phyloP scores from a whole-genome alignment of 192 early-diverging fungal species.

The Coemansia nantahalensis region DNA sequence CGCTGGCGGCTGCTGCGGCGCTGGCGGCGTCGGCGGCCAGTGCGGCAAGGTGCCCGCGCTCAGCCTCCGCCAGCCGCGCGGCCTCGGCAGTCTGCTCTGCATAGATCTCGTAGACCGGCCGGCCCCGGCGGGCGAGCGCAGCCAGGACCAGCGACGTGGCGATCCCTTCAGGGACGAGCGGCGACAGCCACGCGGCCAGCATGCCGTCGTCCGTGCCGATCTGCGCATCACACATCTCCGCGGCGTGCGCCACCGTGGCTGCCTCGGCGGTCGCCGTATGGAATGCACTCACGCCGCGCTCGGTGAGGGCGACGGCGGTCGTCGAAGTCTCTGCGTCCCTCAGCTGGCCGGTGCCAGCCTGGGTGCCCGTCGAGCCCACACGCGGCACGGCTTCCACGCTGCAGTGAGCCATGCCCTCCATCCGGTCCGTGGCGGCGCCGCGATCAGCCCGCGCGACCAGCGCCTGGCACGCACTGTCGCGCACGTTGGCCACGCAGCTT shows the following conservation, averaged over 20 bases:
- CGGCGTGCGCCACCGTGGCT: constrained; percentile 1
- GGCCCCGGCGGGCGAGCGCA: constrained; percentile 33
- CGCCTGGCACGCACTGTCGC: too few relatives aligned
- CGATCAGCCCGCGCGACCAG: too few relatives aligned
- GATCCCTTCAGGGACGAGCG: constrained; percentile 35
- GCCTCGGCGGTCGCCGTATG: constrained; percentile 2
- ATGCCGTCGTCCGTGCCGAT: constrained; percentile 16
- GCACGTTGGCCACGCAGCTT: too few relatives aligned
- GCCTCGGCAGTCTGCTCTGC: constrained; percentile 25
- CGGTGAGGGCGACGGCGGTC: constrained; percentile 10
- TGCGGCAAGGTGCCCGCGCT: constrained; percentile 21
- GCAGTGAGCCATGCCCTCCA: constrained; percentile 12
- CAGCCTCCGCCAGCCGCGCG: constrained; percentile 15
- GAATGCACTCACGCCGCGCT: constrained; percentile 21
- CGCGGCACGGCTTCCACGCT: background rate
- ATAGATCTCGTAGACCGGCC: constrained; percentile 37
- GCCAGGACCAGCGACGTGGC: constrained; percentile 18
- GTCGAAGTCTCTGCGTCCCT: constrained; percentile 22
- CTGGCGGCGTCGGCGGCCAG: constrained; percentile 19
- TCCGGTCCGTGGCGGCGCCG: constrained; percentile 26
- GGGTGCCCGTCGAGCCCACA: constrained; percentile 4
- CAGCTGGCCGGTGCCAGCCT: constrained; percentile 10
- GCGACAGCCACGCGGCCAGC: constrained; percentile 38
- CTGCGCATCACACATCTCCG: constrained; percentile 14
- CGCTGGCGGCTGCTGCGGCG: constrained; percentile 16